phyloP scores from a whole-genome alignment of 2,329 filamentous ascomycete genomes.

The Ceratocystis cacaofunesta region DNA sequence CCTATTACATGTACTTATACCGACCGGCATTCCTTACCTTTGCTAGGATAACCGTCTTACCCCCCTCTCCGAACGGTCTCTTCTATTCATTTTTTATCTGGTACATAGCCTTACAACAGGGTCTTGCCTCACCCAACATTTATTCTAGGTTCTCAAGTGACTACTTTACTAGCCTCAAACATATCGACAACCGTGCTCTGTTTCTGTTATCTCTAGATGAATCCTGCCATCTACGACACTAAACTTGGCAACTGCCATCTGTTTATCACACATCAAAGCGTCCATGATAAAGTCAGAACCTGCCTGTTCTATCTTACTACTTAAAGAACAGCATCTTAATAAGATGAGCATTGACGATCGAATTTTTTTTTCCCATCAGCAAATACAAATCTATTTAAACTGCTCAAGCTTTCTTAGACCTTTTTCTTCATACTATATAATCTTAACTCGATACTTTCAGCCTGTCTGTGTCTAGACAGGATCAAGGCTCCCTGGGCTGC shows the following conservation, averaged over 20 bases:
- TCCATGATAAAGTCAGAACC: background rate
- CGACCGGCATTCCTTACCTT: too few species aligned
- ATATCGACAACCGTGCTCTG: background rate
- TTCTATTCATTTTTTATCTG: too few species aligned
- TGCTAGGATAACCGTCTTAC: too few species aligned
- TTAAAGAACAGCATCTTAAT: background rate
- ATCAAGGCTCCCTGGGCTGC: too few species aligned
- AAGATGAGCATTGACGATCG: background rate
- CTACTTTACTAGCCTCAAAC: background rate
- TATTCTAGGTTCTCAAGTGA: background rate
- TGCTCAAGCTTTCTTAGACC: background rate
- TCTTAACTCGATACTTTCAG: background rate
- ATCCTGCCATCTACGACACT: background rate
- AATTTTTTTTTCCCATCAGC: background rate
- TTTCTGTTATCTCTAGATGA: background rate
- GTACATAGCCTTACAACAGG: background rate
- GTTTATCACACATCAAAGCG: background rate
- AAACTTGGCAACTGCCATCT: conserved; percentile 1
- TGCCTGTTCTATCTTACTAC: background rate
- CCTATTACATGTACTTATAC: too few species aligned
- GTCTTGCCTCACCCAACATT: background rate
- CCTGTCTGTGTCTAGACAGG: too few species aligned
- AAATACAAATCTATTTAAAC: background rate
- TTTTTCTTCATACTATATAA: background rate
- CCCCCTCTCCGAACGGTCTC: too few species aligned